phyloP scores from a whole-genome alignment of 495 filamentous ascomycete genomes.

The Penicillium longicatenatum region DNA sequence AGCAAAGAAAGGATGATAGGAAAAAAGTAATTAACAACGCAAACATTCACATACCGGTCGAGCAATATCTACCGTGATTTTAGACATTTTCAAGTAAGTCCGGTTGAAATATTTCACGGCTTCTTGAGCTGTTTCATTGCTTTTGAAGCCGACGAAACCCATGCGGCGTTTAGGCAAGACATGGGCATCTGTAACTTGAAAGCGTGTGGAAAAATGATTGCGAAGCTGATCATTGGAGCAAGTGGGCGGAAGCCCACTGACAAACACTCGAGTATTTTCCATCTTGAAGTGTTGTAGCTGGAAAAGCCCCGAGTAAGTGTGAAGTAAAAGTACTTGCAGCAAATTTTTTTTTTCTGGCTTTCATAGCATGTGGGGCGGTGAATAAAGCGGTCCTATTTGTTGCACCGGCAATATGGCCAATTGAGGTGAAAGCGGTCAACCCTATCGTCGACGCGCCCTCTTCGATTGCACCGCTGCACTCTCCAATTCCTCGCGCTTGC shows the following conservation, averaged over 20 bases:
- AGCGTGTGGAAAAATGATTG: slow-evolving; percentile 79
- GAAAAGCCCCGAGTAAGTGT: slow-evolving; percentile 19
- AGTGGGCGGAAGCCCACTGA: slow-evolving; percentile 78
- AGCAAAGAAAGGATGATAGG: slow-evolving; percentile 12
- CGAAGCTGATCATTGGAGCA: slow-evolving; percentile 77
- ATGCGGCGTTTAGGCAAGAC: slow-evolving; percentile 85
- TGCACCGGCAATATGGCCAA: slow-evolving; percentile 20
- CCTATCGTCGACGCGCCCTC: slow-evolving; percentile 5
- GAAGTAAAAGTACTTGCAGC: slow-evolving; percentile 17
- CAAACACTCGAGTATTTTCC: slow-evolving; percentile 76
- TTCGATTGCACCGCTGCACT: background rate
- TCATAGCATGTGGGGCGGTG: slow-evolving; percentile 42
- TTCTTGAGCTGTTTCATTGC: slow-evolving; percentile 69
- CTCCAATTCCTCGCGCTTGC: background rate
- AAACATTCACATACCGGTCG: slow-evolving; percentile 64
- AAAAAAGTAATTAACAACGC: slow-evolving; percentile 5
- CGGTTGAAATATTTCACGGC: slow-evolving; percentile 95
- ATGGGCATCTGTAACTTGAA: slow-evolving; percentile 84
- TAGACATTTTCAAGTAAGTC: slow-evolving; percentile 95
- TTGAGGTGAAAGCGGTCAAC: slow-evolving; percentile 12
- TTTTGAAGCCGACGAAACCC: slow-evolving; percentile 95
- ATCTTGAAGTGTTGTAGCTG: slow-evolving; percentile 32
- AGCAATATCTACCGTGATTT: slow-evolving; percentile 87
- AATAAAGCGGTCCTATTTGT: slow-evolving; percentile 16
- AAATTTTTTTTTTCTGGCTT: slow-evolving; percentile 40